These are phyloP conservation scores for Penicillium capsulatum DNA, from an alignment of 2,329 filamentous ascomycete genomes.

Conservation along the genomic window DNA sequence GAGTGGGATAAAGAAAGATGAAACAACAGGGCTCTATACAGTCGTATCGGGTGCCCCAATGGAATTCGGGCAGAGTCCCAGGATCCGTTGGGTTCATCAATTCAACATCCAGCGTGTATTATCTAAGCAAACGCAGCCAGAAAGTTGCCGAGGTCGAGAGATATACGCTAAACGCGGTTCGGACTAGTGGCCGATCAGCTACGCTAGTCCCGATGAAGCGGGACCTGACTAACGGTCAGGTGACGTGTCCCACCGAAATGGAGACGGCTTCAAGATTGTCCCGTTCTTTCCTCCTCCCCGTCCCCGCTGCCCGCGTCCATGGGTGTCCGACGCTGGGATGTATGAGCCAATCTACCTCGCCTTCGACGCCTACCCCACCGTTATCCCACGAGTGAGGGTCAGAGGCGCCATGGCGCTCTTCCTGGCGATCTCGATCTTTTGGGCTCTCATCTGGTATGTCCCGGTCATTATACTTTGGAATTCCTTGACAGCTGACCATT, in stretches of 20 bases:
- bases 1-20: not conserved
- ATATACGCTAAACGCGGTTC: not conserved
- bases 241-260: conserved; percentile 14
- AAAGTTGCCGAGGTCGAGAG: conserved; percentile 18
- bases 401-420: conserved; percentile 49
- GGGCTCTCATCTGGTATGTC: conserved; percentile 48
- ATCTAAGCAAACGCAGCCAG: conserved; percentile 14
- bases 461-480: not conserved
- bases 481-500: not conserved
- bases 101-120: conserved; percentile 23
- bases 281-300: conserved; percentile 3
- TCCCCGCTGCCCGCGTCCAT: conserved; percentile 27
- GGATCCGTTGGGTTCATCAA: conserved; percentile 9
- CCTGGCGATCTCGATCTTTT: conserved; percentile 45
- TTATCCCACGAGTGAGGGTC: conserved; percentile 45
- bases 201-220: conserved; percentile 9
- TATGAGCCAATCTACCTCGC: conserved; percentile 46
- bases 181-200: conserved; percentile 21
- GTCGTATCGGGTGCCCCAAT: conserved; percentile 3
- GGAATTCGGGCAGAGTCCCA: not conserved
- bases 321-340: conserved; percentile 40
- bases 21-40: not conserved
- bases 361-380: conserved; percentile 45
- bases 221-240: conserved; percentile 16
- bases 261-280: conserved; percentile 8